Evolutionary conservation across 2,329 filamentous ascomycete species (phyloP), one percentile per base, ranked within the genome.

Genomic region (Colletotrichum sp.): DNA sequence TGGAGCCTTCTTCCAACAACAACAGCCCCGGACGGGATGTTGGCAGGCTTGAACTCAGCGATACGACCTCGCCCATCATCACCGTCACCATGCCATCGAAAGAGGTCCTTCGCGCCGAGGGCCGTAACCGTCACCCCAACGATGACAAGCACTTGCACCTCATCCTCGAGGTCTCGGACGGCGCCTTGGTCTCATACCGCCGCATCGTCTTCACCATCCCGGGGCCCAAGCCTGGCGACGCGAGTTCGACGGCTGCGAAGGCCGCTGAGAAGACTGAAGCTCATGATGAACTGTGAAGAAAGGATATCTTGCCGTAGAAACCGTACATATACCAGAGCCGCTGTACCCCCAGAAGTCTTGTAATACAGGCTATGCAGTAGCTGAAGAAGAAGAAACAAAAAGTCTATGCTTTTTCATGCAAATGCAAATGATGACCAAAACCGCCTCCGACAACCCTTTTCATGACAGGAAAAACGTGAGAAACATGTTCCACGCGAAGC

Each of bases 401-500:
- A 60, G 16, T 63, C 69, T 57, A 32, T 59, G 60, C 44, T n/a
- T 55, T 73, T 52, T 52, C 44, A 52, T 52, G n/a, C 44, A 52
- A 39, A 76, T 73, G 69, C 63, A 64, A 67, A 55, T 12, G n/a
- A 21, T 60, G 34, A 49, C 30, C 34, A 9, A 9, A 28, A 9
- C 28, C 28, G 24, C 34, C 21, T 18, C 64, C 70, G 6, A 5
- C 65, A 6, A 7, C 30, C 15, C 4, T 24, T 60, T 28, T 70
- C 16, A 76, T 55, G 81, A 82, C 8, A 83, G 80, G 57, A 84
- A 84, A 15, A 85, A 78, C 21, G 83, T 85, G 36, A 85, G 75
- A 59, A 85, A 85, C 32, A 85, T 84, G 66, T 83, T 85, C 84
- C 84, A 85, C 3, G 82, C 79, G 24, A 85, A 85, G 5, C 84